phyloP scores from a whole-genome alignment of 2,329 filamentous ascomycete species.

The Cladophialophora bantiana region DNA sequence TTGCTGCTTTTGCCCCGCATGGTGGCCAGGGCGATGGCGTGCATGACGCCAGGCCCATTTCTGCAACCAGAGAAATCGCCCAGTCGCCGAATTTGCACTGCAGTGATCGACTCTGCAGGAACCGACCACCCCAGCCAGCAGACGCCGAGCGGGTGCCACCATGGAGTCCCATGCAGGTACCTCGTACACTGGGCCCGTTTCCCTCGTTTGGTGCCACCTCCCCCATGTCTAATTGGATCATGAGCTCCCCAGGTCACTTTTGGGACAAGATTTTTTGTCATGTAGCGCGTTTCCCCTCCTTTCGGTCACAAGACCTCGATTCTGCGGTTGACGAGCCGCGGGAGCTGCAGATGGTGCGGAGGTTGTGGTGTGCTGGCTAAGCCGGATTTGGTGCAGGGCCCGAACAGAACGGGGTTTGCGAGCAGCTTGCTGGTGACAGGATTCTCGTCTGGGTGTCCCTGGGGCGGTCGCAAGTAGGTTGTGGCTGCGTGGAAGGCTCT shows the following conservation, averaged over 20 bases:
- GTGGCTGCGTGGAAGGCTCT: slow-evolving; percentile 3
- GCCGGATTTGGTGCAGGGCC: slow-evolving; percentile 27
- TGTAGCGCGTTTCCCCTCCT: slow-evolving; percentile 21
- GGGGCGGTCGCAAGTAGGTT: neutral
- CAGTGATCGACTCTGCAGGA: slow-evolving; percentile 42
- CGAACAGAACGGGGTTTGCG: slow-evolving; percentile 5
- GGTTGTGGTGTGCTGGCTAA: slow-evolving; percentile 32
- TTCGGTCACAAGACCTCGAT: slow-evolving; percentile 34
- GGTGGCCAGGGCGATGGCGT: slow-evolving; percentile 35
- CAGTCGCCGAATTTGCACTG: slow-evolving; percentile 33
- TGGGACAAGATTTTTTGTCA: slow-evolving; percentile 13
- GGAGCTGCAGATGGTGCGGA: slow-evolving; percentile 37
- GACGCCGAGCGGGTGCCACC: slow-evolving; percentile 30
- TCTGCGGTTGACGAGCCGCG: slow-evolving; percentile 34
- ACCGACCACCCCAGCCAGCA: slow-evolving; percentile 24
- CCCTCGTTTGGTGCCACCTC: slow-evolving; percentile 32
- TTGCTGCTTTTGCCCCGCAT: slow-evolving; percentile 45
- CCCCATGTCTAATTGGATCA: slow-evolving; percentile 30
- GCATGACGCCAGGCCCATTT: slow-evolving; percentile 39
- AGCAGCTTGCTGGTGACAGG: slow-evolving; percentile 11
- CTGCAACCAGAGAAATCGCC: slow-evolving; percentile 31
- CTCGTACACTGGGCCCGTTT: slow-evolving; percentile 30
- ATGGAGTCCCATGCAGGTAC: slow-evolving; percentile 30
- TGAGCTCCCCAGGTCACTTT: slow-evolving; percentile 20
- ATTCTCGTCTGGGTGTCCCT: neutral